Base-by-base conservation (phyloP, 2,329 filamentous ascomycete genomes). In the Cladophialophora exuberans region DNA sequence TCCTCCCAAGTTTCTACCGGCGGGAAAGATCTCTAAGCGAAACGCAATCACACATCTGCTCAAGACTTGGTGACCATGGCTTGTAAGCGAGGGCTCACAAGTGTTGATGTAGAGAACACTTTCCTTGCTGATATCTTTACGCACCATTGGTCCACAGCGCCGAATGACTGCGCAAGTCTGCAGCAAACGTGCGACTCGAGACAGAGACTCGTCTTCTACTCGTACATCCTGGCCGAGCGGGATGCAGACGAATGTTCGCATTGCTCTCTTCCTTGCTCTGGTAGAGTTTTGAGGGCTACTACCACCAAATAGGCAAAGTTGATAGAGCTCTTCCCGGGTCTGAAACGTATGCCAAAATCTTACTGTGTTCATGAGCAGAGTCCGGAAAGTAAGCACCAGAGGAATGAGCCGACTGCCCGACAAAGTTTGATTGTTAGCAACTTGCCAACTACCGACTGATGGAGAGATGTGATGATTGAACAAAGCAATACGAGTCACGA, bases 271-370 rank as follows among this genome's bases (percentile, higher is more conserved):
- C n/a, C n/a, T n/a, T n/a, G n/a, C n/a, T n/a, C n/a, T n/a, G n/a
- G n/a, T n/a, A n/a, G n/a, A n/a, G n/a, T n/a, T n/a, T n/a, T n/a
- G n/a, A n/a, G n/a, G n/a, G n/a, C n/a, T n/a, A n/a, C n/a, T n/a
- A n/a, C n/a, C n/a, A n/a, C n/a, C n/a, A n/a, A n/a, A n/a, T n/a
- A 38, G 36, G 22, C 18, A 39, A 11, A 39, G 36, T 18, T 39
- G 18, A 20, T 15, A 39, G 18, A 22, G 23, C n/a, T 48, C 30
- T 11, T 26, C 11, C 26, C 7, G 9, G 25, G 17, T 38, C 23
- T 43, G 49, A 44, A 52, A 52, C 42, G 39, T 22, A 22, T 43
- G 49, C 39, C 33, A 49, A 49, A 49, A 49, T 49, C 46, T 49
- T 36, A 49, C 46, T 26, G 46, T 15, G 26, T 23, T 22, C 25